Evolutionary conservation across 169 alveolate species (phyloP).

Genomic region (Babesia caballi): DNA sequence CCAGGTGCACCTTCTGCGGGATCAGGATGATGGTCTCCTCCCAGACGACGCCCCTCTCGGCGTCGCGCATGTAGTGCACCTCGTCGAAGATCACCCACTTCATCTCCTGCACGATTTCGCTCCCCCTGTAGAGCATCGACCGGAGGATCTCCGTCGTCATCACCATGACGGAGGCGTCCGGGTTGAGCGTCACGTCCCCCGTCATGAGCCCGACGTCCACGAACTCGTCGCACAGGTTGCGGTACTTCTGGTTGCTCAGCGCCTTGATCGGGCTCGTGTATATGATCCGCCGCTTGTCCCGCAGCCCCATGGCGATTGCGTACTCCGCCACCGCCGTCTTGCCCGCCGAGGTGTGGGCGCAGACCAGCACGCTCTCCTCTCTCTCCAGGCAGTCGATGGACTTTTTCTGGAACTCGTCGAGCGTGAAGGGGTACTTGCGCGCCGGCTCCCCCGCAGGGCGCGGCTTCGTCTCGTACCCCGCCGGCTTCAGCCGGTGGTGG

Average conservation of each 20-base stretch:
- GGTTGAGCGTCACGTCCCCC: constrained; percentile 98
- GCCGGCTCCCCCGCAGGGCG: constrained; percentile 77
- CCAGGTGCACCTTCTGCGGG: constrained; percentile 91
- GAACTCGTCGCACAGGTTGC: constrained; percentile 96
- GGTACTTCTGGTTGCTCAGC: constrained; percentile 95
- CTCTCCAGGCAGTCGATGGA: constrained; percentile 93
- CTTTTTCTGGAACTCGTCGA: constrained; percentile 94
- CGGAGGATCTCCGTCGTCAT: constrained; percentile 99
- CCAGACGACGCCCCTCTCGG: constrained; percentile 99
- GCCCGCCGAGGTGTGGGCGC: constrained; percentile 99
- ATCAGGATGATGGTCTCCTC: constrained; percentile 97
- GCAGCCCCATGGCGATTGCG: constrained; percentile 96
- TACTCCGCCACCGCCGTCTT: constrained; percentile 99
- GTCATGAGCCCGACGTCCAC: constrained; percentile 98
- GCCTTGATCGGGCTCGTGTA: constrained; percentile 99
- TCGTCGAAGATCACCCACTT: constrained; percentile 96
- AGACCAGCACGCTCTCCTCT: constrained; percentile 95
- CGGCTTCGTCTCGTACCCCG: constrained; percentile 30
- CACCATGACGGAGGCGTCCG: constrained; percentile 96
- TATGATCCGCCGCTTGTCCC: constrained; percentile 94
- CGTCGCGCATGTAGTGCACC: constrained; percentile 99
- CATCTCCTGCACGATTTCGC: constrained; percentile 87
- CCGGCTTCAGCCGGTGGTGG: constrained; percentile 55
- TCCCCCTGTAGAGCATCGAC: constrained; percentile 97
- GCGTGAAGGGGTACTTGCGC: constrained; percentile 85